Base-by-base conservation (phyloP, 1,284 basidiomycete species). In the Cutaneotrichosporon sp. region DNA sequence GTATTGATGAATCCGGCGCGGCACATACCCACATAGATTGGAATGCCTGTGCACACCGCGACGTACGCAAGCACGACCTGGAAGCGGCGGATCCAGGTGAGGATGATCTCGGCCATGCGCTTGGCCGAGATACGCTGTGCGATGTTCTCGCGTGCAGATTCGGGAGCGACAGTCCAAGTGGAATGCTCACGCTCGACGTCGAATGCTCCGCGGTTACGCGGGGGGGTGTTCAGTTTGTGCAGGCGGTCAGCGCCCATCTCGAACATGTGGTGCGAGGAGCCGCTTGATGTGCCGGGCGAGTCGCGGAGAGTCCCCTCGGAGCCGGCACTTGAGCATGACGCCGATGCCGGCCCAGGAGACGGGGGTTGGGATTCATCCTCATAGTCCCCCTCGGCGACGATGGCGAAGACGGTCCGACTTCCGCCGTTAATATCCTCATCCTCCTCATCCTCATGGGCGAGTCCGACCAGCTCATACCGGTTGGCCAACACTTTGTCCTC, bases 301-400 rank as follows among this genome's bases (percentile, higher is more conserved):
- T 82, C 81, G 46, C 81, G 79, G 3, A 88, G 75, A 1, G 83
- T 85, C 46, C 84, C 83, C n/a, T 86, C 81, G 0, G 85, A 88
- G 50, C 81, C 80, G 20, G 65, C 72, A 35, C 51, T 78, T 33
- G 46, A 51, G 45, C 50, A 48, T 16, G 56, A 62, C 12, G 52
- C 29, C n/a, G 39, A 32, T 22, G 35, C 34, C 10, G 12, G 19
- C n/a, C n/a, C 34, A 51, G 52, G 49, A 24, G 29, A 45, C 3
- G 34, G 29, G 5, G 35, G 33, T 12, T 54, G 46, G 22, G 49
- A 31, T 5, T 31, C 38, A 32, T 55, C 46, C 16, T 61, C 56
- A 47, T 57, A 56, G 9, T 63, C 61, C 4, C 60, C 65, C 26
- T 65, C 62, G 10, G 29, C 29, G n/a, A 59, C 60, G n/a, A 62